Conservation (phyloP, 208 protist species). For the Porcisia hertigi region DNA sequence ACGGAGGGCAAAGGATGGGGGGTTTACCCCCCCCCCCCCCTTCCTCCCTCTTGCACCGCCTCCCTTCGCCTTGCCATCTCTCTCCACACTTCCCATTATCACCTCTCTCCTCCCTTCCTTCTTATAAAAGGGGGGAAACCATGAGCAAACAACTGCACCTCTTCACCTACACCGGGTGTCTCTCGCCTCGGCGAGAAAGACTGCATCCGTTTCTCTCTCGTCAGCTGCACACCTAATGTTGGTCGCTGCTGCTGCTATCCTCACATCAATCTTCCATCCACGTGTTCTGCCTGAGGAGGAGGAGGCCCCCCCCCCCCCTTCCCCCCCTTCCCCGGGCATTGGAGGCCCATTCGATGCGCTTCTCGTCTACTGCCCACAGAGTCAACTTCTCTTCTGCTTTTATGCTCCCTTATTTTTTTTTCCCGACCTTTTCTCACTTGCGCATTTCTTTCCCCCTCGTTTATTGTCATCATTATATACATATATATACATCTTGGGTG, state of each 20-base stretch:
- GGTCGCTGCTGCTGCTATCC: neutral
- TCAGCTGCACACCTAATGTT: neutral
- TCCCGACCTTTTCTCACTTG: neutral
- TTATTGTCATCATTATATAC: neutral
- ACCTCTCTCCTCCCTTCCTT: neutral
- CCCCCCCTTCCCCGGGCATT: neutral
- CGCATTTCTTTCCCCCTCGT: too few relatives aligned
- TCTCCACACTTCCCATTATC: neutral
- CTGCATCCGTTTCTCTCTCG: neutral
- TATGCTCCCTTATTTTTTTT: neutral
- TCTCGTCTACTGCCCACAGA: neutral
- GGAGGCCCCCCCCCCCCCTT: neutral
- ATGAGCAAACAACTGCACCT: neutral
- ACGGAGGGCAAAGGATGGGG: neutral
- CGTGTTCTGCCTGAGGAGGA: neutral
- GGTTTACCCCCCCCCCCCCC: neutral
- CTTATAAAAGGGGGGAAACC: neutral
- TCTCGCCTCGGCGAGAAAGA: neutral
- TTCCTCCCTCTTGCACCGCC: neutral
- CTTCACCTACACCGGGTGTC: neutral
- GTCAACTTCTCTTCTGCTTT: neutral
- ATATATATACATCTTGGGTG: too few relatives aligned
- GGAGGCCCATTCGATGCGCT: neutral
- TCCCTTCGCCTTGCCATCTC: neutral
- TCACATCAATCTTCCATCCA: neutral